phyloP scores from a whole-genome alignment of 306 rosid species.

The Rosa lucieae region DNA sequence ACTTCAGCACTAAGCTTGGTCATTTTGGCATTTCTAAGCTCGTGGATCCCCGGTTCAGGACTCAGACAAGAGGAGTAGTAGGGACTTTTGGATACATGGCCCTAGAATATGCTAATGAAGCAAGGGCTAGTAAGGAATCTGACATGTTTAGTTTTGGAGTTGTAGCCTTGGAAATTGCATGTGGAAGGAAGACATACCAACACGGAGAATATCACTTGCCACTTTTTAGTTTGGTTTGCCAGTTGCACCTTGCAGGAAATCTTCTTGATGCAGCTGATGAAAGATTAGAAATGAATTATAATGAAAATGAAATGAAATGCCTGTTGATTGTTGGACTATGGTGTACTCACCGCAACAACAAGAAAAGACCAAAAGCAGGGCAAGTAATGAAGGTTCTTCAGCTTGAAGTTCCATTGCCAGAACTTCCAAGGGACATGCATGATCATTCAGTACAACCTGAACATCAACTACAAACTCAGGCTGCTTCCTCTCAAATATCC shows the following conservation, averaged over 20 bases:
- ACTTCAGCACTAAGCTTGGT: conserved; percentile 54
- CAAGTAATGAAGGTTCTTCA: conserved; percentile 46
- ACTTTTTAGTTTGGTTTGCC: conserved; percentile 37
- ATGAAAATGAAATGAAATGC: conserved; percentile 30
- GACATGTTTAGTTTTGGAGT: conserved; percentile 64
- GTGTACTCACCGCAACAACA: conserved; percentile 37
- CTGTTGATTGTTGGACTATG: conserved; percentile 43
- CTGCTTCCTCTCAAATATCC: background rate
- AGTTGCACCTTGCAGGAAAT: conserved; percentile 36
- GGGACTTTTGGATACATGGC: conserved; percentile 54
- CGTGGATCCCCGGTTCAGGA: conserved; percentile 42
- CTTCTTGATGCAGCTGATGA: conserved; percentile 39
- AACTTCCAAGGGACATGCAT: conserved; percentile 43
- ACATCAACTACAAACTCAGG: background rate
- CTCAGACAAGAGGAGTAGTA: conserved; percentile 38
- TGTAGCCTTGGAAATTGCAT: conserved; percentile 60
- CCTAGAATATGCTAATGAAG: conserved; percentile 39
- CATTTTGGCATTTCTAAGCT: conserved; percentile 58
- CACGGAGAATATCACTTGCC: background rate
- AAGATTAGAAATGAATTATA: conserved; percentile 19
- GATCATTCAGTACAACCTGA: background rate
- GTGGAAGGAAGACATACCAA: conserved; percentile 35
- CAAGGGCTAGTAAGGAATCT: conserved; percentile 49
- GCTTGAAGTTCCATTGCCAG: conserved; percentile 28
- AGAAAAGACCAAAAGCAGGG: conserved; percentile 44